Percentiles rank a stretch among this genome's conserved stretches.
Evolutionary conservation across 2,329 filamentous ascomycete genomes (phyloP).

Genomic region (Alternaria sp.): DNA sequence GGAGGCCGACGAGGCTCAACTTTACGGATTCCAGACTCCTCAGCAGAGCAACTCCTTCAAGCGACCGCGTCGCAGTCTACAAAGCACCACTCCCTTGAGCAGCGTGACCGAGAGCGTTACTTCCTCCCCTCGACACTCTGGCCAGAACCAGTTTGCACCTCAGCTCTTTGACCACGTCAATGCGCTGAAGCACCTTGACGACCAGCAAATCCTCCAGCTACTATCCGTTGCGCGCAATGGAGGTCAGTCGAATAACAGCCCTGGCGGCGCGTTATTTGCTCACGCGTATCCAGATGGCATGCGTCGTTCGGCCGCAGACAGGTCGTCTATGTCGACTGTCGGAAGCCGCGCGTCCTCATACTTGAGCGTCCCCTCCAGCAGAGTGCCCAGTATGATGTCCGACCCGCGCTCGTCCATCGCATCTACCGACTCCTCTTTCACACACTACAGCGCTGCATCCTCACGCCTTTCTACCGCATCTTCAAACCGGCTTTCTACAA

Average conservation of each 20-base stretch:
- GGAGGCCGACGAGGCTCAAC: constrained; percentile 50
- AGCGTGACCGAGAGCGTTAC: constrained; percentile 49
- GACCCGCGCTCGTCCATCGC: constrained; percentile 49
- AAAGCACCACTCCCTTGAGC: constrained; percentile 47
- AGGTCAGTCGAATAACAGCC: constrained; percentile 38
- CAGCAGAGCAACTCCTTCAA: constrained; percentile 48
- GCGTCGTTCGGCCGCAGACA: constrained; percentile 43
- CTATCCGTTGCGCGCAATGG: constrained; percentile 50
- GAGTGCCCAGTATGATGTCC: constrained; percentile 49
- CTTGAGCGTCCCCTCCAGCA: constrained; percentile 49
- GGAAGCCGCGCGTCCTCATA: constrained; percentile 49
- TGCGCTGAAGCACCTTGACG: constrained; percentile 51
- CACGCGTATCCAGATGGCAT: constrained; percentile 44
- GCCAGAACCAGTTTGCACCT: constrained; percentile 44
- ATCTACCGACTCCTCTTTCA: constrained; percentile 50
- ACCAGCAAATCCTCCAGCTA: constrained; percentile 50
- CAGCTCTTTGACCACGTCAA: constrained; percentile 52
- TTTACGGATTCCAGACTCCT: constrained; percentile 47
- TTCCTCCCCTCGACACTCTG: constrained; percentile 46
- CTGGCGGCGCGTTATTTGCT: constrained; percentile 26
- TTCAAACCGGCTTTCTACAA: constrained; percentile 45
- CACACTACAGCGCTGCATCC: constrained; percentile 48
- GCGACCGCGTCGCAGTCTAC: constrained; percentile 49
- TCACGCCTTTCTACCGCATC: constrained; percentile 50
- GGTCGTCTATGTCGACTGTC: constrained; percentile 49